Conservation (phyloP, 768 basidiomycete genomes). For the Hypholoma sublateritium region DNA sequence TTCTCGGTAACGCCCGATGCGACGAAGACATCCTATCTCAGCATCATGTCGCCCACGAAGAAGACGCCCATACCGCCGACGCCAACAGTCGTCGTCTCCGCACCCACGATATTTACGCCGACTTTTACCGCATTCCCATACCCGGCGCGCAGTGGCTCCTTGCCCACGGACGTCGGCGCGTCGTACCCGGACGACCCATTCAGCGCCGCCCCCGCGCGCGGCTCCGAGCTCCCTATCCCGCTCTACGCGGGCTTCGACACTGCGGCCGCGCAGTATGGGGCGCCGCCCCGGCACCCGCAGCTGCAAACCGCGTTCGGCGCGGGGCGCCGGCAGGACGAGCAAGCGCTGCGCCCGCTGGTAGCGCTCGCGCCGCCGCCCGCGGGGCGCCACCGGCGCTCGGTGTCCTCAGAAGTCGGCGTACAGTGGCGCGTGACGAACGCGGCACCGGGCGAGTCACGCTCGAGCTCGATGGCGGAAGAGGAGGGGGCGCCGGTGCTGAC, state of each 20-base stretch:
- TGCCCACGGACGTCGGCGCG: conserved; percentile 22
- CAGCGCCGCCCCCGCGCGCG: conserved; percentile 1
- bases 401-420: conserved; percentile 17
- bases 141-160: conserved; percentile 17
- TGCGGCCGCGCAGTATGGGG: conserved; percentile 7
- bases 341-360: not conserved
- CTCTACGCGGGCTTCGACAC: conserved; percentile 32
- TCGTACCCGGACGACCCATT: conserved; percentile 18
- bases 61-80: conserved; percentile 15
- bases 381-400: conserved; percentile 22
- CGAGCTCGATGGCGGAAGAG: conserved; percentile 16
- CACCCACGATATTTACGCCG: conserved; percentile 8
- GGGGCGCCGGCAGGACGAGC: conserved; percentile 2
- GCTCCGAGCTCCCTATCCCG: conserved; percentile 18
- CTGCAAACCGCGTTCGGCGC: conserved; percentile 11
- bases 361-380: conserved; percentile 19
- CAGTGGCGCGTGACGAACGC: conserved; percentile 26
- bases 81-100: conserved; percentile 10
- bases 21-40: conserved; percentile 31
- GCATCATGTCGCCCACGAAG: conserved; percentile 26
- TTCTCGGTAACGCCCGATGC: conserved; percentile 40
- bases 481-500: conserved; percentile 19
- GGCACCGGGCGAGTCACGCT: conserved; percentile 17
- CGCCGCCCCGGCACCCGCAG: conserved; percentile 20
- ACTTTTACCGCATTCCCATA: conserved; percentile 13